These are phyloP conservation scores for Papiliotrema flavescens DNA, from an alignment of 1,284 basidiomycete genomes.

Conservation along the genomic window DNA sequence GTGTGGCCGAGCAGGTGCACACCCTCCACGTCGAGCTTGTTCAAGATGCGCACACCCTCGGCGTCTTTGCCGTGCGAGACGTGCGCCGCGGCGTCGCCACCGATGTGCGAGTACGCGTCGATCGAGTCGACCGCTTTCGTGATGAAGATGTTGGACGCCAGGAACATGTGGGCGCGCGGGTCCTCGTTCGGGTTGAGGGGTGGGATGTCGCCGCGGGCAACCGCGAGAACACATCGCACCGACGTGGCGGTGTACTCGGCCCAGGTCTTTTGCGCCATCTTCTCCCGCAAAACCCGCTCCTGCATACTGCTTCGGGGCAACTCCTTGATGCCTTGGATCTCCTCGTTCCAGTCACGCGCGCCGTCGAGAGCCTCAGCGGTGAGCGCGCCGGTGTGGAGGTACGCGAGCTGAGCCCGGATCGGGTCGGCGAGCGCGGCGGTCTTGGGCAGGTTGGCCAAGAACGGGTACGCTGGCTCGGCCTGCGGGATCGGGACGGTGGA, in stretches of 20 bases:
- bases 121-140: constrained; percentile 57
- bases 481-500: constrained; percentile 54
- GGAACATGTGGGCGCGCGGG: constrained; percentile 55
- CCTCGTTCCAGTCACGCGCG: constrained; percentile 60
- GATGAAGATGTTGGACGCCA: constrained; percentile 58
- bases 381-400: constrained; percentile 55
- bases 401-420: constrained; percentile 57
- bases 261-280: constrained; percentile 55
- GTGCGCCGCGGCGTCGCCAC: constrained; percentile 57
- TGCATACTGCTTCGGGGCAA: constrained; percentile 52
- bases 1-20: constrained; percentile 69
- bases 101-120: constrained; percentile 55
- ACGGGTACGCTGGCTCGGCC: constrained; percentile 55
- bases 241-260: constrained; percentile 56
- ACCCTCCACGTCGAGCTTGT: constrained; percentile 65
- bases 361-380: constrained; percentile 54
- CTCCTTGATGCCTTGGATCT: constrained; percentile 57
- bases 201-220: constrained; percentile 53
- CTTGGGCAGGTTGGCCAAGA: constrained; percentile 49
- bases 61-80: constrained; percentile 58
- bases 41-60: constrained; percentile 54
- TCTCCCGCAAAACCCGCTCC: constrained; percentile 56
- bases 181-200: constrained; percentile 59
- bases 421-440: constrained; percentile 51
- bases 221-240: constrained; percentile 52